Conservation (phyloP, 2,329 filamentous ascomycete genomes). For the Emergomyces pasteurianus region DNA sequence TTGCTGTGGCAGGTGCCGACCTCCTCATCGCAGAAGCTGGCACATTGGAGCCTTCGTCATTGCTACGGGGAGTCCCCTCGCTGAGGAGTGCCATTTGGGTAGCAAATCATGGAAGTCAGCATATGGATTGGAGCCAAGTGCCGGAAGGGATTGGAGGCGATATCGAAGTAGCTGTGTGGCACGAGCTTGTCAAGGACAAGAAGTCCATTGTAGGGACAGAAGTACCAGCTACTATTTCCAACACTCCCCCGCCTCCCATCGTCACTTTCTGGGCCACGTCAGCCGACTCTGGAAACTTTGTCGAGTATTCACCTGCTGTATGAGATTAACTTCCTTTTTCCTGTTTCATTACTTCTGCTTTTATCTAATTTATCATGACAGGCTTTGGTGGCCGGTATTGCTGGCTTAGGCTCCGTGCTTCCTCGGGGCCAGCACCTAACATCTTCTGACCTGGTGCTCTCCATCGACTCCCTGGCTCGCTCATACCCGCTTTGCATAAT, state of each 20-base stretch:
- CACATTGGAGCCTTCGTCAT: slow-evolving; percentile 65
- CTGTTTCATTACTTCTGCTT: slow-evolving; percentile 1
- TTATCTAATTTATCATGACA: slow-evolving; percentile 17
- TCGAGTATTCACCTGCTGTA: slow-evolving; percentile 64
- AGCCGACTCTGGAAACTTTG: slow-evolving; percentile 50
- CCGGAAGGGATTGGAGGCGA: slow-evolving; percentile 63
- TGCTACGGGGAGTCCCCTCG: slow-evolving; percentile 56
- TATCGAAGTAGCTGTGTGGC: slow-evolving; percentile 82
- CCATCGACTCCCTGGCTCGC: slow-evolving; percentile 67
- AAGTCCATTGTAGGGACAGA: slow-evolving; percentile 47
- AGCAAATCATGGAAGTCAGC: slow-evolving; percentile 75
- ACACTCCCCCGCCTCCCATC: slow-evolving; percentile 36
- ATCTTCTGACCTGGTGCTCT: slow-evolving; percentile 68
- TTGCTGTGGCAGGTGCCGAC: slow-evolving; percentile 64
- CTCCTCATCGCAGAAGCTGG: slow-evolving; percentile 75
- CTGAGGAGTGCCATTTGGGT: slow-evolving; percentile 82
- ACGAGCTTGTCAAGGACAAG: slow-evolving; percentile 68
- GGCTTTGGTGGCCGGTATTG: slow-evolving; percentile 82
- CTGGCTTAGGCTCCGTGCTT: slow-evolving; percentile 63
- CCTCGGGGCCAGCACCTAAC: slow-evolving; percentile 63
- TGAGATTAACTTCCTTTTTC: slow-evolving; percentile 10
- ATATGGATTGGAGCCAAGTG: slow-evolving; percentile 91
- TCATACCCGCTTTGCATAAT: slow-evolving; percentile 70
- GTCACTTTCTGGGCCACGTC: slow-evolving; percentile 29
- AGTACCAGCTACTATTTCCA: slow-evolving; percentile 51